A percentile compares a stretch with the other conserved stretches of the same genome.
Conservation (phyloP, 208 protist genomes). For the Crithidia expoeki region DNA sequence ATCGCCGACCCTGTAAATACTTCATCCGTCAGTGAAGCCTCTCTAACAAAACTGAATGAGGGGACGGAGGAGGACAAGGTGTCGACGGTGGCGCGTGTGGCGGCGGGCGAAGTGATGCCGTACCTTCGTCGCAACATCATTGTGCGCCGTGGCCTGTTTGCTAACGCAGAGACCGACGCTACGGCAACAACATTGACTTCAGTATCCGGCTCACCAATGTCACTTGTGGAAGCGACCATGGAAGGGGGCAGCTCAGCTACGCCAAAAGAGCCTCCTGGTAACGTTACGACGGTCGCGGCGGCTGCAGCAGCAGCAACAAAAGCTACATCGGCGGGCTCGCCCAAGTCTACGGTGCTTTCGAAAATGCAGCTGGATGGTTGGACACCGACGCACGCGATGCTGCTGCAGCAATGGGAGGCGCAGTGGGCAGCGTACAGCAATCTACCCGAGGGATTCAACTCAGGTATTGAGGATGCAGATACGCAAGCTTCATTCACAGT, state of each 20-base stretch:
- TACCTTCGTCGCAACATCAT: constrained; percentile 50
- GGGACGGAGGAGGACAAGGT: constrained; percentile 10
- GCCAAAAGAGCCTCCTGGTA: too few relatives aligned
- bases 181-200: not conserved
- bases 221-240: too few relatives aligned
- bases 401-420: constrained; percentile 26
- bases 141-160: constrained; percentile 51
- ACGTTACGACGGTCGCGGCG: too few relatives aligned
- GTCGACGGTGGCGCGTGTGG: constrained; percentile 33
- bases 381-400: constrained; percentile 9
- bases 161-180: not conserved
- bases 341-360: not conserved
- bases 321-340: not conserved
- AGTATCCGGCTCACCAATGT: too few relatives aligned
- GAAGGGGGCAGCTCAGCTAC: too few relatives aligned
- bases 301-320: too few relatives aligned
- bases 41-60: not conserved
- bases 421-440: constrained; percentile 20
- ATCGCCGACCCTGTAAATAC: constrained; percentile 10
- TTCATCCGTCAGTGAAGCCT: not conserved
- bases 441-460: too few relatives aligned
- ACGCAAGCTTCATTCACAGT: too few relatives aligned
- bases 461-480: too few relatives aligned
- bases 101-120: constrained; percentile 34
- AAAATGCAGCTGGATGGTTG: not conserved